Percentiles rank a stretch among this genome's conserved stretches.
phyloP scores from a whole-genome alignment of 1,284 basidiomycete genomes.

The Cryptococcus sp. region DNA sequence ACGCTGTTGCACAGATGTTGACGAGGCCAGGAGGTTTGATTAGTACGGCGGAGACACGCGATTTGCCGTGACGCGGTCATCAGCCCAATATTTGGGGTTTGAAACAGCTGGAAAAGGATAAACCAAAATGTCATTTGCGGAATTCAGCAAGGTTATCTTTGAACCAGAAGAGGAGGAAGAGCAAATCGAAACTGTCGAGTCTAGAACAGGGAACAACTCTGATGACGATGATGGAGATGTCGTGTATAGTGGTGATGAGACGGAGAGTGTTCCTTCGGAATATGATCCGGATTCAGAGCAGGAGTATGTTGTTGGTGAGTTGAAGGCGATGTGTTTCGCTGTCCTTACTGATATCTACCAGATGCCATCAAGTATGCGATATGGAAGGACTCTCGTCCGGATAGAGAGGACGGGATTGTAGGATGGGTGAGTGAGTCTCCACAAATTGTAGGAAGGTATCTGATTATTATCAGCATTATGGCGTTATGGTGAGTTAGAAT shows the following conservation, averaged over 20 bases:
- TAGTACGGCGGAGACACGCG: too few species aligned
- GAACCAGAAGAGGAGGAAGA: not conserved
- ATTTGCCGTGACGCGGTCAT: too few species aligned
- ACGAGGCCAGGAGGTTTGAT: too few species aligned
- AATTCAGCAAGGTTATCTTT: not conserved
- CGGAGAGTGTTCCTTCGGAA: not conserved
- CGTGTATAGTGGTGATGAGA: not conserved
- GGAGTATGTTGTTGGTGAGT: not conserved
- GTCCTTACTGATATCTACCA: not conserved
- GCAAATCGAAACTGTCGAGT: too few species aligned
- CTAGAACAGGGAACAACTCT: too few species aligned
- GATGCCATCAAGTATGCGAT: constrained; percentile 2
- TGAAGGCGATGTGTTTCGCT: not conserved
- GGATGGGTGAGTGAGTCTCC: not conserved
- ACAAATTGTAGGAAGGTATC: not conserved
- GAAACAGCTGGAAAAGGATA: not conserved
- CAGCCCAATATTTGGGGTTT: too few species aligned
- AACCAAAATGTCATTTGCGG: not conserved
- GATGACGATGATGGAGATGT: not conserved
- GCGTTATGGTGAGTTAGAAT: not conserved
- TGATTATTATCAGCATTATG: not conserved
- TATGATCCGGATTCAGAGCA: not conserved
- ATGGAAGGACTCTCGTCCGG: not conserved
- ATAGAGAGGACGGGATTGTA: not conserved
- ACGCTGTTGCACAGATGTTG: too few species aligned